These are phyloP conservation scores for Penicillium herquei DNA, from an alignment of 495 filamentous ascomycete genomes.

Conservation along the genomic window DNA sequence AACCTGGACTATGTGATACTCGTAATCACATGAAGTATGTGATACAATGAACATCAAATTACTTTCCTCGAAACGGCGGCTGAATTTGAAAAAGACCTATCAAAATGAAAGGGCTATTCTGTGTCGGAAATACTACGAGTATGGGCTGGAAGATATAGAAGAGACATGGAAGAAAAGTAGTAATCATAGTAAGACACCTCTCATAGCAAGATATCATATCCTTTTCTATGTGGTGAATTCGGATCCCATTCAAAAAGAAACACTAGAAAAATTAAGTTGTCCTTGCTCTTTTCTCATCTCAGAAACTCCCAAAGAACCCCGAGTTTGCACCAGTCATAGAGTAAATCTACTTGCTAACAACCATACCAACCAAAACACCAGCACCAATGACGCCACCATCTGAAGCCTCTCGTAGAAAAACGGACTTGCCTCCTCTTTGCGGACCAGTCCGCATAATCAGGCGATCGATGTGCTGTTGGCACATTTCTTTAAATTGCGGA, in stretches of 20 bases:
- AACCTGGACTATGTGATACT: no score
- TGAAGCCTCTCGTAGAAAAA: constrained; percentile 66
- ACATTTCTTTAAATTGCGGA: constrained; percentile 67
- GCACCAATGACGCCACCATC: constrained; percentile 78
- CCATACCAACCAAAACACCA: constrained; percentile 68
- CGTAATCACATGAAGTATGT: no score
- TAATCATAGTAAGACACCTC: background rate
- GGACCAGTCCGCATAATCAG: constrained; percentile 59
- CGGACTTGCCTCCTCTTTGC: constrained; percentile 52
- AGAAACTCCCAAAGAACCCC: constrained; percentile 1
- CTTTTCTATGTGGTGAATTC: constrained; percentile 16
- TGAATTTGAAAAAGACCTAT: no score
- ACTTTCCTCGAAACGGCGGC: no score
- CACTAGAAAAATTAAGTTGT: constrained; percentile 1
- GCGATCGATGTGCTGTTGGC: constrained; percentile 64
- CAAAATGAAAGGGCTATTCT: no score
- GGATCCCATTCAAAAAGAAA: constrained; percentile 2
- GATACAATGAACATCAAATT: no score
- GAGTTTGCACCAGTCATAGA: constrained; percentile 1
- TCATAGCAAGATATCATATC: constrained; percentile 7
- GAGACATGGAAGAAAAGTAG: background rate
- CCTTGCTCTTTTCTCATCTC: constrained; percentile 9
- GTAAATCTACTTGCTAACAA: constrained; percentile 27
- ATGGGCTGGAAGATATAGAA: no score
- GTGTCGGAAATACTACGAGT: no score